phyloP scores from a whole-genome alignment of 2,329 filamentous ascomycete species.

The Botrytis cinerea region DNA sequence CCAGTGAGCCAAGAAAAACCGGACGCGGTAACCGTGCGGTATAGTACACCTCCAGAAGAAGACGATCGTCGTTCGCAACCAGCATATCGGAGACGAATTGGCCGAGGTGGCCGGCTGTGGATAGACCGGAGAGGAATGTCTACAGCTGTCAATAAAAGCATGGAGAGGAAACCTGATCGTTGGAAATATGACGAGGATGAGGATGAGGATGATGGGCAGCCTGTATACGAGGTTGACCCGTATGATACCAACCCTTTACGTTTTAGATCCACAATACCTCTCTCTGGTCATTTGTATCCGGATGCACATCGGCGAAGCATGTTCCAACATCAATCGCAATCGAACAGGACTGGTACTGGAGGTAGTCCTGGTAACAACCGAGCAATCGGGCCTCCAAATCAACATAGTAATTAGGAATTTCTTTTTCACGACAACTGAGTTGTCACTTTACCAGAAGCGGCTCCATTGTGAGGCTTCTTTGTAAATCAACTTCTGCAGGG shows the following conservation, averaged over 20 bases:
- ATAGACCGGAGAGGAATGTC: slow-evolving; percentile 80
- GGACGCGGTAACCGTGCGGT: slow-evolving; percentile 34
- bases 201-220: slow-evolving; percentile 77
- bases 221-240: slow-evolving; percentile 75
- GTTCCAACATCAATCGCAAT: slow-evolving; percentile 25
- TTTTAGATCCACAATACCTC: slow-evolving; percentile 53
- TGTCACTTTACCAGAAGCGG: slow-evolving; percentile 20
- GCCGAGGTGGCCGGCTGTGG: slow-evolving; percentile 81
- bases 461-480: slow-evolving; percentile 27
- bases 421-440: slow-evolving; percentile 30
- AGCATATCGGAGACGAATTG: slow-evolving; percentile 80
- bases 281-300: slow-evolving; percentile 36
- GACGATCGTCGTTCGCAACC: slow-evolving; percentile 46
- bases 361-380: slow-evolving; percentile 34
- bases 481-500: slow-evolving; percentile 36
- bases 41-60: slow-evolving; percentile 38
- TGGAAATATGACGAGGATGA: slow-evolving; percentile 90
- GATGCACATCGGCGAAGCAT: slow-evolving; percentile 33
- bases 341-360: slow-evolving; percentile 21
- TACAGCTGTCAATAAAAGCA: slow-evolving; percentile 50
- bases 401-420: slow-evolving; percentile 29
- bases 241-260: slow-evolving; percentile 61
- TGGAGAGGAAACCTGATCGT: slow-evolving; percentile 58
- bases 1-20: slow-evolving; percentile 34
- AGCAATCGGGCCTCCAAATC: slow-evolving; percentile 29